Conservation (phyloP, 495 filamentous ascomycete genomes). For the Filosporella fistucella region DNA sequence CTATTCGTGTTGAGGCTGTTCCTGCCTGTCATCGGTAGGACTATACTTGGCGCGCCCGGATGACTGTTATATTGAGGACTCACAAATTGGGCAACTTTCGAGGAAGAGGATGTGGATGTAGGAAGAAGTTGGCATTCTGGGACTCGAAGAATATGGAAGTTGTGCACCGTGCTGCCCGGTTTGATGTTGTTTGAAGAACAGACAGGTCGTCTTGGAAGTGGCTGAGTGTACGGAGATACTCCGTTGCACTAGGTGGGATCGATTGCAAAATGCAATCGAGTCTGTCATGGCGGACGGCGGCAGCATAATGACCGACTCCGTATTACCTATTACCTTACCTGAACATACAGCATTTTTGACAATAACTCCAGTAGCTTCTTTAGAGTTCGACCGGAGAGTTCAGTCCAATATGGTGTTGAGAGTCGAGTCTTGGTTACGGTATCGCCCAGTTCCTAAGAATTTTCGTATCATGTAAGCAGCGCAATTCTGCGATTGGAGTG, state of each 20-base stretch:
- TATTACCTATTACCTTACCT: too few relatives aligned
- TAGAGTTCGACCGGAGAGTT: too few relatives aligned
- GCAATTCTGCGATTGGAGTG: too few relatives aligned
- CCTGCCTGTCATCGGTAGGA: background rate
- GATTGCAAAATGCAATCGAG: background rate
- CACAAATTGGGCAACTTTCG: background rate
- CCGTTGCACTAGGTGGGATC: background rate
- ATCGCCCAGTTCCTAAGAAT: too few relatives aligned
- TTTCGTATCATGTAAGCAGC: too few relatives aligned
- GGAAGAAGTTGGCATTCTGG: background rate
- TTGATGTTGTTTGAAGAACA: background rate
- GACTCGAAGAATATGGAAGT: too few relatives aligned
- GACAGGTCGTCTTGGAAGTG: background rate
- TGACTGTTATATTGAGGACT: constrained; percentile 9
- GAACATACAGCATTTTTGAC: too few relatives aligned
- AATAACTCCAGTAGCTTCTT: too few relatives aligned
- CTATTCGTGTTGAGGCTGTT: constrained; percentile 15
- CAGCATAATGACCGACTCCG: background rate
- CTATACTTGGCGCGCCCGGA: constrained; percentile 1
- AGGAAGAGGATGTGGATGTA: background rate
- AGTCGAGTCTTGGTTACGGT: too few relatives aligned
- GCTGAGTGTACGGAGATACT: background rate
- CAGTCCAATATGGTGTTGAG: too few relatives aligned
- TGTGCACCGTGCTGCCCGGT: too few relatives aligned
- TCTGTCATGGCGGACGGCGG: background rate